Conservation (phyloP, 139 green algal genomes). For the Picochlorum sp. region DNA sequence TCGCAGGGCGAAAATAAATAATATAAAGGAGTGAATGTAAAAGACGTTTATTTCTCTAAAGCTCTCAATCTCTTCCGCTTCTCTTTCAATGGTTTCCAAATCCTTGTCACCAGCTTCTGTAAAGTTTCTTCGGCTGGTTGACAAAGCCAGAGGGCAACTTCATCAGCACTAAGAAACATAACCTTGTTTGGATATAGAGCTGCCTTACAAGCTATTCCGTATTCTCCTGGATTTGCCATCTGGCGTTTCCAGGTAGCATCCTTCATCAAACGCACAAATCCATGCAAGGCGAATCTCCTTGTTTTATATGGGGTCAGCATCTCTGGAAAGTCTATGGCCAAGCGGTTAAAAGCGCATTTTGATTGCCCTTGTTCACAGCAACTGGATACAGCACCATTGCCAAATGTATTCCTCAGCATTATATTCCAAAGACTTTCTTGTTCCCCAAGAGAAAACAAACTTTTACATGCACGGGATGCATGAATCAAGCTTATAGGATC, state of each 20-base stretch:
- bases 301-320: not conserved
- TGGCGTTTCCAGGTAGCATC: not conserved
- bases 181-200: not conserved
- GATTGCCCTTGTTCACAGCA: not conserved
- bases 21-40: too few relatives aligned
- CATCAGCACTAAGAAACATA: not conserved
- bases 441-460: not conserved
- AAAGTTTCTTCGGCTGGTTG: not conserved
- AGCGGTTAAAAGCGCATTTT: not conserved
- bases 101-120: too few relatives aligned
- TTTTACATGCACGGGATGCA: not conserved
- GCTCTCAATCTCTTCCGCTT: too few relatives aligned
- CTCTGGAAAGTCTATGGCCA: not conserved
- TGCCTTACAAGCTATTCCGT: not conserved
- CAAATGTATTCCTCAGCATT: not conserved
- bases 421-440: not conserved
- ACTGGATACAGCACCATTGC: not conserved
- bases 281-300: not conserved
- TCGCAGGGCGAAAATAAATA: too few relatives aligned
- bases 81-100: too few relatives aligned
- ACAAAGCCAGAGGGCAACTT: not conserved
- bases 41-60: too few relatives aligned
- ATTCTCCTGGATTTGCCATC: not conserved
- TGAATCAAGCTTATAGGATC: not conserved
- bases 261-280: not conserved